Percentiles rank a stretch among this genome's conserved stretches.
phyloP scores from a whole-genome alignment of 2,329 filamentous ascomycete species.

The Rhynchosporium secalis region DNA sequence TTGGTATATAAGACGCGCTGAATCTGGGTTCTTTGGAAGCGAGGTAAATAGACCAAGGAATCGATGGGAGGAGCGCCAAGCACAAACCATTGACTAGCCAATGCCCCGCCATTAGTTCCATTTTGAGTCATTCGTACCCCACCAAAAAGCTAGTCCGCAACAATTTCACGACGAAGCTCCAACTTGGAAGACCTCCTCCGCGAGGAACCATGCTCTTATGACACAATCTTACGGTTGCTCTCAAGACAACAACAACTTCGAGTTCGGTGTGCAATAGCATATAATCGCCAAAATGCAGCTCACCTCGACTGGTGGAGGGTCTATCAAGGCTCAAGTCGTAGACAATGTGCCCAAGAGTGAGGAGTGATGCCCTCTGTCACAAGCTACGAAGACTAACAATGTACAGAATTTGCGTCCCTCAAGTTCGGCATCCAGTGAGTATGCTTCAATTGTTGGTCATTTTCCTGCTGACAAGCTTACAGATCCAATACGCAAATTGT shows the following conservation, averaged over 20 bases:
- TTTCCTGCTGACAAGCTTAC: conserved; percentile 30
- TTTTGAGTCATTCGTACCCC: conserved; percentile 13
- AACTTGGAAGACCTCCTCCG: background rate
- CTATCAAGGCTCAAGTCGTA: conserved; percentile 52
- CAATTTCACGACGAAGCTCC: conserved; percentile 4
- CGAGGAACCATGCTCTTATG: conserved; percentile 7
- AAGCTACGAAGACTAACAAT: conserved; percentile 1
- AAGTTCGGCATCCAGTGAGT: conserved; percentile 89
- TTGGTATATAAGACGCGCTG: too few relatives aligned
- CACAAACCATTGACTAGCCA: background rate
- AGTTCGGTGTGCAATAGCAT: conserved; percentile 4
- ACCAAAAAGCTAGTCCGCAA: conserved; percentile 12
- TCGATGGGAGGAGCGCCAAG: conserved; percentile 1
- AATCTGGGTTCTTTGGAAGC: background rate
- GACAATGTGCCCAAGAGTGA: conserved; percentile 54
- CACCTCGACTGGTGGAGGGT: conserved; percentile 19
- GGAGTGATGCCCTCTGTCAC: conserved; percentile 1
- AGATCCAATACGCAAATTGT: conserved; percentile 93
- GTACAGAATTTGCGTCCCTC: conserved; percentile 52
- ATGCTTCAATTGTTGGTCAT: conserved; percentile 1
- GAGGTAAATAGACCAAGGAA: background rate
- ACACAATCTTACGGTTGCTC: background rate
- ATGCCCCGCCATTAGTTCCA: conserved; percentile 1
- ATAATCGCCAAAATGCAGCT: conserved; percentile 13
- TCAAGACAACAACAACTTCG: background rate